Base-by-base conservation (phyloP, 306 rosid genomes). In the Glycyrrhiza uralensis region DNA sequence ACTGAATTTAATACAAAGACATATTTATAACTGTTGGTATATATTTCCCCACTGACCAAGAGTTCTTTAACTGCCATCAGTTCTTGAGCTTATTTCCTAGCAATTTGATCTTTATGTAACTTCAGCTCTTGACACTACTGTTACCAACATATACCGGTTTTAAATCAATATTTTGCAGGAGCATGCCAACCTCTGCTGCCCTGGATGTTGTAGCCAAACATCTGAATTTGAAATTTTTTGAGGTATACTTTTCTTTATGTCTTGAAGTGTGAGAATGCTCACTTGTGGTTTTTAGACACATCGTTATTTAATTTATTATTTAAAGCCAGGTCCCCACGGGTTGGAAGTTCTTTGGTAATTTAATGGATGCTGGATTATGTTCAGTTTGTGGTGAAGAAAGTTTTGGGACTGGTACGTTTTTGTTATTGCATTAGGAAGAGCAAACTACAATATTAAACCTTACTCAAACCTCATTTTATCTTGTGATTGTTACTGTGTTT, bases 101-200 rank as follows among this genome's bases (percentile, higher is more conserved):
- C 28, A 66, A 28, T 47, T 56, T 55, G 33, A 28, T 52, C 50
- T 28, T 73, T 26, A 26, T 66, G 54, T 9, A 52, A 33, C 26
- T 35, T 52, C 22, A 33, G 29, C 15, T 68, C 49, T 24, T 19
- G 5, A 47, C 62, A 29, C 59, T 58, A 32, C 36, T 30, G 63
- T 75, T 52, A 35, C 33, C 26, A 14, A 54, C 42, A 44, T 33
- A 58, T 52, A 30, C 46, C 52, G 44, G 50, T 72, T 64, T 60
- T 41, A 38, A 38, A 62, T 22, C 64, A 62, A 57, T 75, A 26
- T 39, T 64, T 79, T 86, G 72, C 74, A 94, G 99, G 97, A 94
- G 99, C 85, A 94, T 94, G 99, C 99, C 99, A 46, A 94, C 99
- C 75, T 94, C 99, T 32, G 99, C 99, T 77, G 99, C 99, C 84